Evolutionary conservation across 73 alveolate genomes (phyloP).

Genomic region (Paraurostyla sp.): DNA sequence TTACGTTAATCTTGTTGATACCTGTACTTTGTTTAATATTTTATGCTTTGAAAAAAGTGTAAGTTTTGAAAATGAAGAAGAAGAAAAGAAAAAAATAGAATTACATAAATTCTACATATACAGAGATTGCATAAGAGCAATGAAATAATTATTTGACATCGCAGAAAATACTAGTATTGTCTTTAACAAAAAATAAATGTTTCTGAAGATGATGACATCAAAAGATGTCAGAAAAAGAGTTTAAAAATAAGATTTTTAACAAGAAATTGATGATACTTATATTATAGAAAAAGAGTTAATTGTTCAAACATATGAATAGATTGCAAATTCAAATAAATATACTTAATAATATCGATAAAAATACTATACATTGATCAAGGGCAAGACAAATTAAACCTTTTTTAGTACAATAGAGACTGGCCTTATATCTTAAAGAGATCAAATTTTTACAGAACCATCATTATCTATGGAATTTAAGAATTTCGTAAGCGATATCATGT

Average conservation of each 20-base stretch:
- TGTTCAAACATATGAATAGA: slow-evolving; percentile 19
- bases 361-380: not conserved
- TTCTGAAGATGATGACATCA: not conserved
- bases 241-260: not conserved
- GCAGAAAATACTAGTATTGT: slow-evolving; percentile 25
- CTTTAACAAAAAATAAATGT: not conserved
- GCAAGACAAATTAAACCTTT: not conserved
- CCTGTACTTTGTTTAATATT: slow-evolving; percentile 4
- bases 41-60: slow-evolving; percentile 44
- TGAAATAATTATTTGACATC: not conserved
- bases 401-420: not conserved
- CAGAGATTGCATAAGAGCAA: slow-evolving; percentile 48
- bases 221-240: slow-evolving; percentile 50
- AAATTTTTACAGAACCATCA: not conserved
- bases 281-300: slow-evolving; percentile 16
- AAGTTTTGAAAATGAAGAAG: slow-evolving; percentile 22
- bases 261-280: not conserved
- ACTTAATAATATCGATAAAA: not conserved
- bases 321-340: not conserved
- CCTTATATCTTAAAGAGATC: not conserved
- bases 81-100: slow-evolving; percentile 18
- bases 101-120: slow-evolving; percentile 7
- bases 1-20: slow-evolving; percentile 7
- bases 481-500: slow-evolving; percentile 7
- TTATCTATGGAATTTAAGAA: not conserved